Evolutionary conservation across 768 basidiomycete species (phyloP).

Genomic region (Agrocybe chaxingu): DNA sequence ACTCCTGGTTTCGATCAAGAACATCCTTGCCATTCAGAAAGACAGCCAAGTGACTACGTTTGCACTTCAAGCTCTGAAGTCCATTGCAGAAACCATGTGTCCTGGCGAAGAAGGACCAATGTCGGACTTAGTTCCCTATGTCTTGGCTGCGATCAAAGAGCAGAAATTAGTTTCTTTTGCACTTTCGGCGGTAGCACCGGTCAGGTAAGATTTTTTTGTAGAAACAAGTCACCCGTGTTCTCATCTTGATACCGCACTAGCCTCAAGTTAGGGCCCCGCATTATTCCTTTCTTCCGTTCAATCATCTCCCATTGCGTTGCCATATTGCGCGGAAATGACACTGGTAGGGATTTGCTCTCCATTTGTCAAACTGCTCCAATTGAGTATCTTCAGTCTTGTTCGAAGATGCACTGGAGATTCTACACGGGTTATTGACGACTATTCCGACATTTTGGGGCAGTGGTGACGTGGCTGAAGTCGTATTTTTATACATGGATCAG

Average conservation of each 20-base stretch:
- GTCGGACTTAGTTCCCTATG: slow-evolving; percentile 52
- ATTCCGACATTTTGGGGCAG: slow-evolving; percentile 83
- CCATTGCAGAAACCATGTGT: slow-evolving; percentile 54
- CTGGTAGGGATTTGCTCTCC: slow-evolving; percentile 23
- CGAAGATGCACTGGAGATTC: slow-evolving; percentile 38
- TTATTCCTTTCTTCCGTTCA: slow-evolving; percentile 81
- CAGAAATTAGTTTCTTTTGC: slow-evolving; percentile 36
- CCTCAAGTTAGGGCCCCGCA: slow-evolving; percentile 75
- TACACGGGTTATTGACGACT: slow-evolving; percentile 67
- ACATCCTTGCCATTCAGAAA: slow-evolving; percentile 39
- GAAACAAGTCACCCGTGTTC: not conserved
- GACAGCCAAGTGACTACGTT: slow-evolving; percentile 38
- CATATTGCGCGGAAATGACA: slow-evolving; percentile 40
- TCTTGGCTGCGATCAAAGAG: slow-evolving; percentile 49
- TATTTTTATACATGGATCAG: slow-evolving; percentile 54
- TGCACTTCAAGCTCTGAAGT: slow-evolving; percentile 58
- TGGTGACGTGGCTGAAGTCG: slow-evolving; percentile 53
- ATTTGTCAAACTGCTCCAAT: not conserved
- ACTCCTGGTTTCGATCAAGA: slow-evolving; percentile 49
- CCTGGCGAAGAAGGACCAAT: slow-evolving; percentile 67
- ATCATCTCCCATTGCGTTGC: slow-evolving; percentile 58
- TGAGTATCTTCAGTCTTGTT: slow-evolving; percentile 22
- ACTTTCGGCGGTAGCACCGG: slow-evolving; percentile 51
- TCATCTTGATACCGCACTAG: slow-evolving; percentile 34
- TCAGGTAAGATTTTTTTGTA: slow-evolving; percentile 46